Percentiles rank a stretch among this genome's conserved stretches.
phyloP scores from a whole-genome alignment of 305 asterid species.

The Fraxinus dipetala region DNA sequence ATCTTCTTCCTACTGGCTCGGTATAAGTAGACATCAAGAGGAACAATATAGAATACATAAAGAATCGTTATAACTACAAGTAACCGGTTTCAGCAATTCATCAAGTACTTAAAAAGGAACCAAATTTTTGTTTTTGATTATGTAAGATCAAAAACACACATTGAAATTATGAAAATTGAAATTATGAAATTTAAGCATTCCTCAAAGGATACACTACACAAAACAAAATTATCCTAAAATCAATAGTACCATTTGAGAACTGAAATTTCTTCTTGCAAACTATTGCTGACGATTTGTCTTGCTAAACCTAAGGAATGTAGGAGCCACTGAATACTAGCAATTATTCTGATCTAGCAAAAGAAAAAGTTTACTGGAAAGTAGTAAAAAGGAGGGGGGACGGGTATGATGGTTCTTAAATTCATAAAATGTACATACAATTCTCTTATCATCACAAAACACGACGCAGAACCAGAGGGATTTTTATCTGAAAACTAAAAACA shows the following conservation, averaged over 20 bases:
- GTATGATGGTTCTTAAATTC: background rate
- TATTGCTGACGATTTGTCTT: background rate
- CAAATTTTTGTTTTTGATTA: background rate
- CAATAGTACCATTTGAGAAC: background rate
- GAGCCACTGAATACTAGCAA: background rate
- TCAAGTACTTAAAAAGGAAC: background rate
- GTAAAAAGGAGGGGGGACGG: background rate
- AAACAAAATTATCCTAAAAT: background rate
- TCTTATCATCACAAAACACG: background rate
- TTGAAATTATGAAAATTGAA: background rate
- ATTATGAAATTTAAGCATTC: background rate
- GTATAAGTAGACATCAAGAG: background rate
- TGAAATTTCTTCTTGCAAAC: background rate
- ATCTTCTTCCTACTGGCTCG: background rate
- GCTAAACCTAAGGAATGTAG: background rate
- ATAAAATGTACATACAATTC: background rate
- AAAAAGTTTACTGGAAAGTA: background rate
- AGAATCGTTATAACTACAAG: background rate
- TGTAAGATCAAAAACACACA: background rate
- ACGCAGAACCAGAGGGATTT: background rate
- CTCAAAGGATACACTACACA: background rate
- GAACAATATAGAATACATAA: background rate
- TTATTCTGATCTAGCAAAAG: background rate
- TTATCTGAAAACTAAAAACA: background rate
- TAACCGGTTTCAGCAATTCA: background rate